Conservation (phyloP, 176 grass and related monocot genomes). For the Oropetium thomaeum region DNA sequence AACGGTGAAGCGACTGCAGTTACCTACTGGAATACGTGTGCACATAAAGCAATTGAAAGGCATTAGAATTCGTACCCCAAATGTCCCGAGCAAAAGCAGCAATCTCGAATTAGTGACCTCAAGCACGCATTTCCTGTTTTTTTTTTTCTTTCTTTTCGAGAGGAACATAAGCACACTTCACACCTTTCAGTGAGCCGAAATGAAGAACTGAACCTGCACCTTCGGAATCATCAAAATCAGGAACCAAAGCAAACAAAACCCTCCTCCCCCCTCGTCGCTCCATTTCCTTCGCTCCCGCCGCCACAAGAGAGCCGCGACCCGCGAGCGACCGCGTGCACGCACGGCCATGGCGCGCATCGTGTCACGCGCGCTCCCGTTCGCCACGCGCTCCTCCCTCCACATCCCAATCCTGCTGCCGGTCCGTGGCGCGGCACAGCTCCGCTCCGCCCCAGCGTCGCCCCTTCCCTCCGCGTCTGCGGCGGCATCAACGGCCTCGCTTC, state of each 20-base stretch:
- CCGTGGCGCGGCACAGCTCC: conserved; percentile 14
- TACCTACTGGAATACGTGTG: not conserved
- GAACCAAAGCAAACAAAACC: conserved; percentile 20
- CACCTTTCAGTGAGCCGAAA: not conserved
- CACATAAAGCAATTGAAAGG: not conserved
- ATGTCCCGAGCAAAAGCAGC: not conserved
- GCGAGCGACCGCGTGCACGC: not conserved
- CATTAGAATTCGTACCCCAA: not conserved
- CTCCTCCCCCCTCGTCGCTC: not conserved
- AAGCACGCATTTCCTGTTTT: not conserved
- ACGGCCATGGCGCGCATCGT: conserved; percentile 78
- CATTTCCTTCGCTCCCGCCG: conserved; percentile 16
- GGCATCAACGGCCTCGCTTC: conserved; percentile 19
- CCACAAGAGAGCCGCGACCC: conserved; percentile 16
- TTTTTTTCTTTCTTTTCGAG: too few species aligned
- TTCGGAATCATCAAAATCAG: not conserved
- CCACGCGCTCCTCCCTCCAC: conserved; percentile 39
- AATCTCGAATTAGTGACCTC: not conserved
- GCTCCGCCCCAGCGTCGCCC: conserved; percentile 9
- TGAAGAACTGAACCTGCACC: not conserved
- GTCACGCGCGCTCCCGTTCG: conserved; percentile 61
- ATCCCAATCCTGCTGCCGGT: conserved; percentile 10
- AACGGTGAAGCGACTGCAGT: not conserved
- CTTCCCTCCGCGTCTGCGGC: conserved; percentile 5
- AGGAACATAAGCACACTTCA: too few species aligned